phyloP scores from a whole-genome alignment of 1,139 yeast species.

The Yamadazyma diddensiae region DNA sequence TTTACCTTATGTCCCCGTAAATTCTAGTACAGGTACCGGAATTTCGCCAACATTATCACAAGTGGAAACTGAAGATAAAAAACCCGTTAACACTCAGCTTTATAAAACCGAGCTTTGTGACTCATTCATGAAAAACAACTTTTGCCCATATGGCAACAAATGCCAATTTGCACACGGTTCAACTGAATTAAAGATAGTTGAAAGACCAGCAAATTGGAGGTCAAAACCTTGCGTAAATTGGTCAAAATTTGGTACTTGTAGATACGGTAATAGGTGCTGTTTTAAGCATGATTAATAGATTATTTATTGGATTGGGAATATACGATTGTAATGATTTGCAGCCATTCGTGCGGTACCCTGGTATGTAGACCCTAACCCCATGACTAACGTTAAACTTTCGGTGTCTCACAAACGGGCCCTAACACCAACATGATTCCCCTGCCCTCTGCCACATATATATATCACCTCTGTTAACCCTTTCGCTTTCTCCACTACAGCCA shows the following conservation, averaged over 20 bases:
- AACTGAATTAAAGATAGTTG: conserved; percentile 67
- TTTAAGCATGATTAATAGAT: conserved; percentile 56
- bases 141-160: conserved; percentile 84
- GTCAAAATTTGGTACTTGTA: conserved; percentile 77
- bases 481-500: too few relatives aligned
- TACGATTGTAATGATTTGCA: too few relatives aligned
- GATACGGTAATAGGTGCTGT: conserved; percentile 90
- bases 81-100: conserved; percentile 58
- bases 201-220: conserved; percentile 83
- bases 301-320: conserved; percentile 9
- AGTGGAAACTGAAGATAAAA: conserved; percentile 15
- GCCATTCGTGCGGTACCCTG: too few relatives aligned
- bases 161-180: conserved; percentile 95
- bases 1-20: too few relatives aligned
- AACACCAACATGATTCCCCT: too few relatives aligned
- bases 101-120: conserved; percentile 92
- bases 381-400: too few relatives aligned
- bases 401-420: too few relatives aligned
- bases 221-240: conserved; percentile 91
- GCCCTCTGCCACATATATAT: too few relatives aligned
- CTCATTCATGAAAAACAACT: conserved; percentile 67
- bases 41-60: too few relatives aligned
- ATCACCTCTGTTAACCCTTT: too few relatives aligned
- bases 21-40: too few relatives aligned
- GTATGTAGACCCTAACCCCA: too few relatives aligned